phyloP scores from a whole-genome alignment of 768 basidiomycete genomes.

The Termitomyces sp. region DNA sequence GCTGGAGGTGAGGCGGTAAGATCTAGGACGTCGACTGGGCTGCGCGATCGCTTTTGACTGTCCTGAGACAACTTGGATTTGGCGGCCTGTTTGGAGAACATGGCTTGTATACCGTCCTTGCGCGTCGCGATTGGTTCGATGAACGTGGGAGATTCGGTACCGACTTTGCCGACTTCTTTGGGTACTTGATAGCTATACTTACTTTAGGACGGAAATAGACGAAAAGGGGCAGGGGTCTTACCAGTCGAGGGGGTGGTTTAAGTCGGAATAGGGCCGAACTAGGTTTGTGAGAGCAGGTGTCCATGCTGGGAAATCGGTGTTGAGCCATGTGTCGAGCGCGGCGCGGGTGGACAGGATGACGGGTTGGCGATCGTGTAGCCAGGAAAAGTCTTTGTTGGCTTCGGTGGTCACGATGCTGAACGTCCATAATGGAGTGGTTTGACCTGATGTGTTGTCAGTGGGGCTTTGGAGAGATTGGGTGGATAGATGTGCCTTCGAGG shows the following conservation, averaged over 20 bases:
- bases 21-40: not conserved
- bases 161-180: slow-evolving; percentile 88
- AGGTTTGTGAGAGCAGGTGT: slow-evolving; percentile 53
- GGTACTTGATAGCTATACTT: slow-evolving; percentile 77
- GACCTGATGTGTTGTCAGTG: slow-evolving; percentile 32
- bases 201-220: not conserved
- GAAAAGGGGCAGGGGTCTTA: slow-evolving; percentile 27
- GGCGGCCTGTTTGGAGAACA: slow-evolving; percentile 66
- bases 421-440: slow-evolving; percentile 61
- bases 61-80: slow-evolving; percentile 3
- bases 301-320: slow-evolving; percentile 66
- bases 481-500: slow-evolving; percentile 48
- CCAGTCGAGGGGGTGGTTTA: slow-evolving; percentile 60
- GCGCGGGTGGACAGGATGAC: slow-evolving; percentile 68
- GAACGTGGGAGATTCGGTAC: slow-evolving; percentile 77
- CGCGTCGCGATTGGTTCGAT: slow-evolving; percentile 76
- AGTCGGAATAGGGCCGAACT: slow-evolving; percentile 57
- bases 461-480: not conserved
- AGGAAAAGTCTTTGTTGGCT: slow-evolving; percentile 64
- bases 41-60: slow-evolving; percentile 8
- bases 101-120: slow-evolving; percentile 82
- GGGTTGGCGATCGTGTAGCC: slow-evolving; percentile 91
- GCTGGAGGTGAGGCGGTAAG: not conserved
- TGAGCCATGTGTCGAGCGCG: slow-evolving; percentile 74
- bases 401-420: slow-evolving; percentile 90